phyloP scores from a whole-genome alignment of 75 land plant species.

The Sequoiadendron giganteum region DNA sequence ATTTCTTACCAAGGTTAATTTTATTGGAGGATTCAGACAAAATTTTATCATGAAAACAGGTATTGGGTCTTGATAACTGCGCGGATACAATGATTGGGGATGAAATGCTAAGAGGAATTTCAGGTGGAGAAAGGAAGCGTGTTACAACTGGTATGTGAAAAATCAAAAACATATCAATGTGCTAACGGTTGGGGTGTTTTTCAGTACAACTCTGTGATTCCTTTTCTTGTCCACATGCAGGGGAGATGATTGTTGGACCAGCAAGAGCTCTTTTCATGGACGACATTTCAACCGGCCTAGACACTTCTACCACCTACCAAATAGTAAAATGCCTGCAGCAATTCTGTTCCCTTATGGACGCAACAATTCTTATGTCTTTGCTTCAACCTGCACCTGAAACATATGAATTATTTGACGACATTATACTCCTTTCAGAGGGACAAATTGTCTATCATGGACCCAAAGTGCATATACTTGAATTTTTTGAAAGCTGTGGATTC shows the following conservation, averaged over 20 bases:
- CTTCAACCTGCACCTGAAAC: constrained; percentile 43
- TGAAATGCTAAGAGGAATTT: constrained; percentile 33
- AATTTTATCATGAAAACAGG: neutral
- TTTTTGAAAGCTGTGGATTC: constrained; percentile 60
- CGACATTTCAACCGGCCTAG: constrained; percentile 38
- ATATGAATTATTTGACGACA: constrained; percentile 38
- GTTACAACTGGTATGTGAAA: constrained; percentile 25
- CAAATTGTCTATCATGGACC: constrained; percentile 87
- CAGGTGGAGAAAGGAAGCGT: constrained; percentile 35
- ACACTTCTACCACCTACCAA: constrained; percentile 37
- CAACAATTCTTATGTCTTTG: constrained; percentile 35
- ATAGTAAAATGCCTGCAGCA: constrained; percentile 23
- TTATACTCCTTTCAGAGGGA: constrained; percentile 50
- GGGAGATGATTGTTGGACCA: constrained; percentile 49
- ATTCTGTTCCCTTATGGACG: constrained; percentile 28
- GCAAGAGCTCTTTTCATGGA: constrained; percentile 32
- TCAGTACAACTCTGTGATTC: neutral
- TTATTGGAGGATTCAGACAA: neutral
- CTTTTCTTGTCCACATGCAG: neutral
- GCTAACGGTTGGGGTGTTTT: neutral
- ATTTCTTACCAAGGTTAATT: neutral
- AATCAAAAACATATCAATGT: neutral
- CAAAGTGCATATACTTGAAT: constrained; percentile 57
- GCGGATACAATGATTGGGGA: constrained; percentile 29
- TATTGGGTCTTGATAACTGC: constrained; percentile 34